Evolutionary conservation across 345 rosid genomes (phyloP).

Genomic region (Raphanus sativus): DNA sequence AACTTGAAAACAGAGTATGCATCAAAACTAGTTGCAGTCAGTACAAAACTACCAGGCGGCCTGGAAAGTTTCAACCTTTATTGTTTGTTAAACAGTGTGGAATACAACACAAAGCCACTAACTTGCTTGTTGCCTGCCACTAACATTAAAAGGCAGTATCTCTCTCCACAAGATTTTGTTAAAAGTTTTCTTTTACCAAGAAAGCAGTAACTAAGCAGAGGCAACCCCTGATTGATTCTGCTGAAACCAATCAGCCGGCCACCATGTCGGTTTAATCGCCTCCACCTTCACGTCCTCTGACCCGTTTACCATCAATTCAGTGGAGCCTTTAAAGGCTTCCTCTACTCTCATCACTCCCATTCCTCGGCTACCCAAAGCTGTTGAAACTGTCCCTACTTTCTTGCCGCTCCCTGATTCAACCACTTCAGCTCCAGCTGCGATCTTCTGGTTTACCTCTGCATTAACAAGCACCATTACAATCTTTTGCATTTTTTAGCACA

Average conservation of each 20-base stretch:
- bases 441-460: conserved; percentile 59
- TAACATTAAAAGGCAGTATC: conserved; percentile 9
- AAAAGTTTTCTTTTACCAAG: too few species aligned
- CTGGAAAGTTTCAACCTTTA: conserved; percentile 20
- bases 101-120: conserved; percentile 13
- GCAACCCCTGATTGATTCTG: conserved; percentile 44
- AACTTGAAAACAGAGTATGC: background rate
- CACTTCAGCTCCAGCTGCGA: conserved; percentile 67
- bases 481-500: background rate
- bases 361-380: conserved; percentile 70
- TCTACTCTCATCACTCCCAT: conserved; percentile 73
- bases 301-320: conserved; percentile 49
- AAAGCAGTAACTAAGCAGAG: conserved; percentile 34
- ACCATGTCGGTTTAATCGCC: conserved; percentile 75
- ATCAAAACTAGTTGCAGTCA: background rate
- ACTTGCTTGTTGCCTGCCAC: background rate
- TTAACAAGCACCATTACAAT: background rate
- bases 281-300: conserved; percentile 59
- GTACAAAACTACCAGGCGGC: conserved; percentile 2
- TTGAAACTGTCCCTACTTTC: conserved; percentile 66
- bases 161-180: background rate
- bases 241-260: conserved; percentile 77
- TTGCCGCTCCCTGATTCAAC: conserved; percentile 54
- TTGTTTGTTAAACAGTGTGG: conserved; percentile 6
- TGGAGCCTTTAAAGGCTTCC: conserved; percentile 53